phyloP scores from a whole-genome alignment of 257 asterid genomes.

The Solanum chiquidenum region DNA sequence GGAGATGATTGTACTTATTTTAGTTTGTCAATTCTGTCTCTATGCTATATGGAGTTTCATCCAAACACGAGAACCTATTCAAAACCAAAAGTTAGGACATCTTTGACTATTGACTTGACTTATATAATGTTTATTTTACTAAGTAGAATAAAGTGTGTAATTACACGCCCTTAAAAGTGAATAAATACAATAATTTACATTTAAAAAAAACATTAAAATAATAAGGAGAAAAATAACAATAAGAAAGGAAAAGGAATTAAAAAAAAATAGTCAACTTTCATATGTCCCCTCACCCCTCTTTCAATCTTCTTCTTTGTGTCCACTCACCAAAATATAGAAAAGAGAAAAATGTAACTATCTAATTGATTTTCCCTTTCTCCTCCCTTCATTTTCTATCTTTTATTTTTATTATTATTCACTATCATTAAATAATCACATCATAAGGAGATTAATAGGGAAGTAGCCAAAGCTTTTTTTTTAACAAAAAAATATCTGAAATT shows the following conservation, averaged over 20 bases:
- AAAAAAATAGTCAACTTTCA: background rate
- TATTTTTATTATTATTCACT: background rate
- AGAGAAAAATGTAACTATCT: background rate
- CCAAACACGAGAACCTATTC: background rate
- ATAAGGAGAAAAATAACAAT: background rate
- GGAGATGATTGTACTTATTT: background rate
- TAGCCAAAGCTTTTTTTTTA: background rate
- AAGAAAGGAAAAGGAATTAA: background rate
- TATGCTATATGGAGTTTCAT: background rate
- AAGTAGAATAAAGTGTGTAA: background rate
- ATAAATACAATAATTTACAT: background rate
- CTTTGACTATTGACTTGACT: background rate
- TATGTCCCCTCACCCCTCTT: background rate
- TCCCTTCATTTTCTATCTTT: background rate
- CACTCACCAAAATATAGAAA: background rate
- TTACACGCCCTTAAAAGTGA: background rate
- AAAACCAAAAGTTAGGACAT: background rate
- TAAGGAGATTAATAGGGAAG: background rate
- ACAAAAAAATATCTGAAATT: background rate
- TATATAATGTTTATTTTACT: background rate
- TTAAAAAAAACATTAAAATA: background rate
- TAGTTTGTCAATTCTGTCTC: background rate
- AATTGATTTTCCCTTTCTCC: background rate
- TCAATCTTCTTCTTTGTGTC: background rate
- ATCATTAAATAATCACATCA: background rate